Evolutionary conservation across 352 stramenopile genomes (phyloP), one percentile per base, ranked within the genome.

Genomic region (Pythium rhizo-oryzae): DNA sequence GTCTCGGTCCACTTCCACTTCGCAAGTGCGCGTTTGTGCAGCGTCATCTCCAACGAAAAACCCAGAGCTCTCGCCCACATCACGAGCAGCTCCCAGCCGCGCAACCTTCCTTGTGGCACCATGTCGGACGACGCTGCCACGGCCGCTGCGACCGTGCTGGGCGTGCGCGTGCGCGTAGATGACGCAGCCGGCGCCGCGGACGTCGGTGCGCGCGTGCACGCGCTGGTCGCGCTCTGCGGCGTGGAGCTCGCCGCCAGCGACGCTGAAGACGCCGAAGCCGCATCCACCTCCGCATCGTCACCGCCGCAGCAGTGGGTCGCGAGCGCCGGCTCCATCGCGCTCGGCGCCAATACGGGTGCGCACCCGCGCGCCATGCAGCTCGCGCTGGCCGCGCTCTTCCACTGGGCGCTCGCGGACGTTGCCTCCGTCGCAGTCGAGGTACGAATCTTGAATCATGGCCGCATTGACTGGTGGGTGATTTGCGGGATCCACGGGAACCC

Each of bases 141-240:
- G 43, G 37, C 52, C 37, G 2, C 28, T 39, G 5, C 43, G 6
- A 49, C 43, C 12, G 43, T 49, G 12, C 51, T 46, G 33, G 25
- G 50, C 24, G 65, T 72, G 58, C 59, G 65, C 51, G 59, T 72
- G 50, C 52, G 59, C 59, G 58, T 72, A 21, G 65, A 66, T 11
- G 30, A 28, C 21, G 53, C 58, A 16, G 65, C 41, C 41, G 25
- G 43, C 41, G 53, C 53, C 8, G 21, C 35, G 1, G 58, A 50
- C 4, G 28, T 67, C 8, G 57, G 46, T n/a, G 21, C 28, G 33
- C 65, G 59, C n/a, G 52, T 72, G 28, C 24, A 43, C 13, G 52
- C 18, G 53, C 35, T 67, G 25, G 59, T 30, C 5, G 28, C 35
- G 9, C n/a, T 19, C 1, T 64, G 51, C 23, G 58, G 65, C 41